Evolutionary conservation across 192 early-diverging fungal species (phyloP).

Genomic region (Coemansia sp.): DNA sequence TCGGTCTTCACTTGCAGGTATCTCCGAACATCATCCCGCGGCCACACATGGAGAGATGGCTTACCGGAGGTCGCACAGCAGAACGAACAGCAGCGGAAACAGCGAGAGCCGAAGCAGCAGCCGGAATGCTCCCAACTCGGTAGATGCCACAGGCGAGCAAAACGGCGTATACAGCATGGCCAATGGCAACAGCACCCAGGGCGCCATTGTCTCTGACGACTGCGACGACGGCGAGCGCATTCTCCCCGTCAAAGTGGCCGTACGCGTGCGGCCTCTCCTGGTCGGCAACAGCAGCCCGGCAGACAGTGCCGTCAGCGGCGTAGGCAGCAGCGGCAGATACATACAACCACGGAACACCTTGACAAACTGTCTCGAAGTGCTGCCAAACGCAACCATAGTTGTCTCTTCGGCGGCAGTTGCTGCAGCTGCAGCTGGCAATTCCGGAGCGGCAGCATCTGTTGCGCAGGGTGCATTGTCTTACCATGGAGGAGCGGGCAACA

Average conservation of each 20-base stretch:
- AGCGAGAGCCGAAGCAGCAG: conserved; percentile 20
- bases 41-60: too few relatives aligned
- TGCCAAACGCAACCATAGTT: conserved; percentile 17
- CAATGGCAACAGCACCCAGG: conserved; percentile 12
- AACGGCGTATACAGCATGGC: neutral
- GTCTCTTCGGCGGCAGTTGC: conserved; percentile 15
- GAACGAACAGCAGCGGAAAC: neutral
- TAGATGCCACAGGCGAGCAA: neutral
- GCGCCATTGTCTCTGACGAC: conserved; percentile 2
- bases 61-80: neutral
- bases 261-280: conserved; percentile 51
- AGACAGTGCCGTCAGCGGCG: conserved; percentile 8
- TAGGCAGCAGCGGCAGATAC: conserved; percentile 1
- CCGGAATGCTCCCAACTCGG: neutral
- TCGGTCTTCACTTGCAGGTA: neutral
- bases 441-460: neutral
- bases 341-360: conserved; percentile 18
- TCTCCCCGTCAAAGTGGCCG: conserved; percentile 54
- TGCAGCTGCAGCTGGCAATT: conserved; percentile 5
- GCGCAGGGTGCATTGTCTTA: conserved; percentile 2
- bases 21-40: neutral
- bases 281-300: conserved; percentile 14
- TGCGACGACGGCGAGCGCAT: conserved; percentile 36
- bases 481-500: conserved; percentile 9
- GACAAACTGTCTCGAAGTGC: conserved; percentile 28